Conservation (phyloP, 1,284 basidiomycete species). For the Austropuccinia psidii region DNA sequence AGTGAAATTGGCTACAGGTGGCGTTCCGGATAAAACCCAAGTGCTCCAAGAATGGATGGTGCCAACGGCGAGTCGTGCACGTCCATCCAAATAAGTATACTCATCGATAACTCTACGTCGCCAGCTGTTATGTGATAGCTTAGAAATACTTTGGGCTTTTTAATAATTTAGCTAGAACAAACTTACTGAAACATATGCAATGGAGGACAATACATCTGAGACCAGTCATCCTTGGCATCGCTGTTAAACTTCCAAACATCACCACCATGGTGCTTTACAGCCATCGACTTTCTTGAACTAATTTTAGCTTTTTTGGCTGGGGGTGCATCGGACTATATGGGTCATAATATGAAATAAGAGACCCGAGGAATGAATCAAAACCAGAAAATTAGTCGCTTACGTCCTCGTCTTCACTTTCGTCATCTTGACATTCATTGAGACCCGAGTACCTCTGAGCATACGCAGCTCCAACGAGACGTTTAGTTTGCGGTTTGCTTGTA, state of each 20-base stretch:
- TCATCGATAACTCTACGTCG: conserved; percentile 84
- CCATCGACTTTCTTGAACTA: conserved; percentile 44
- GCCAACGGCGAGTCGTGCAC: conserved; percentile 68
- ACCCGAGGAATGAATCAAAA: not conserved
- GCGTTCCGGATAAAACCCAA: conserved; percentile 95
- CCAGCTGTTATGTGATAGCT: conserved; percentile 50
- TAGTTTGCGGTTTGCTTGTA: conserved; percentile 4
- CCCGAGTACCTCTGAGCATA: conserved; percentile 24
- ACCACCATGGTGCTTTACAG: conserved; percentile 53
- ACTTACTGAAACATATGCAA: conserved; percentile 67
- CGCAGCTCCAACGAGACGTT: conserved; percentile 30
- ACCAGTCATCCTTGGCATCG: conserved; percentile 61
- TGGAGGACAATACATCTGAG: conserved; percentile 67
- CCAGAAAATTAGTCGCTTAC: not conserved
- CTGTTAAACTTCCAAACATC: conserved; percentile 74
- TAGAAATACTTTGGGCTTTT: conserved; percentile 47
- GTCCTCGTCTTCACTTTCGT: conserved; percentile 7
- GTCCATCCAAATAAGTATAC: conserved; percentile 83
- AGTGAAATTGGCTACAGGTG: conserved; percentile 81
- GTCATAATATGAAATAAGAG: not conserved
- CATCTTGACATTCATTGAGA: not conserved
- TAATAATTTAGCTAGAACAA: conserved; percentile 38
- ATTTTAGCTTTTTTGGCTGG: conserved; percentile 34
- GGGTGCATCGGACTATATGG: conserved; percentile 4
- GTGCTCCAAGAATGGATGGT: conserved; percentile 67